Conservation (phyloP, 2,329 filamentous ascomycete genomes). For the Aspergillus jensenii region DNA sequence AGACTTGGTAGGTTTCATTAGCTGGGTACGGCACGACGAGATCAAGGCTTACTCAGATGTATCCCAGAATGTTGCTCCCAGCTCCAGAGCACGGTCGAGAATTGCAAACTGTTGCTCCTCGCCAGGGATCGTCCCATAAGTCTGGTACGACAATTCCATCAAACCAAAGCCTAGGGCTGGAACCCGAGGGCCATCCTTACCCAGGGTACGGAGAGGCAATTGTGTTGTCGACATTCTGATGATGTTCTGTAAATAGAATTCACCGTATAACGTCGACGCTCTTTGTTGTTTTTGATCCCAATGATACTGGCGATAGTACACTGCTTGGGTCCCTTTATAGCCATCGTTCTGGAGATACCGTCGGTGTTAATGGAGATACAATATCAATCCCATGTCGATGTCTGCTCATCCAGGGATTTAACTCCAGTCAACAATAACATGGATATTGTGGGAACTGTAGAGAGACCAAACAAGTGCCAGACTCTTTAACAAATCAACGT, state of each 20-base stretch:
- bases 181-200: slow-evolving; percentile 7
- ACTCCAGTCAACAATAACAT: too few species aligned
- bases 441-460: too few species aligned
- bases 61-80: slow-evolving; percentile 9
- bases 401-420: too few species aligned
- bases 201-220: not conserved
- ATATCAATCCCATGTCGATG: not conserved
- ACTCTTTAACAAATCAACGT: not conserved
- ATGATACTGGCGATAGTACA: not conserved
- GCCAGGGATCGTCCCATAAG: not conserved
- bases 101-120: slow-evolving; percentile 7
- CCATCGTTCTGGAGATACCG: not conserved
- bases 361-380: not conserved
- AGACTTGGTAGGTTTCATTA: not conserved
- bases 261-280: too few species aligned
- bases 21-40: not conserved
- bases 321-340: not conserved
- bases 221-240: not conserved
- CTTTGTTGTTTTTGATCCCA: not conserved
- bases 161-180: slow-evolving; percentile 6
- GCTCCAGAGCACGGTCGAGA: not conserved
- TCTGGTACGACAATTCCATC: slow-evolving; percentile 2
- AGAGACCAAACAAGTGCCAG: too few species aligned
- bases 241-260: not conserved
- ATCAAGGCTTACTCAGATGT: not conserved